These are phyloP conservation scores for Purshia tridentata DNA, from an alignment of 306 rosid species.

Conservation along the genomic window DNA sequence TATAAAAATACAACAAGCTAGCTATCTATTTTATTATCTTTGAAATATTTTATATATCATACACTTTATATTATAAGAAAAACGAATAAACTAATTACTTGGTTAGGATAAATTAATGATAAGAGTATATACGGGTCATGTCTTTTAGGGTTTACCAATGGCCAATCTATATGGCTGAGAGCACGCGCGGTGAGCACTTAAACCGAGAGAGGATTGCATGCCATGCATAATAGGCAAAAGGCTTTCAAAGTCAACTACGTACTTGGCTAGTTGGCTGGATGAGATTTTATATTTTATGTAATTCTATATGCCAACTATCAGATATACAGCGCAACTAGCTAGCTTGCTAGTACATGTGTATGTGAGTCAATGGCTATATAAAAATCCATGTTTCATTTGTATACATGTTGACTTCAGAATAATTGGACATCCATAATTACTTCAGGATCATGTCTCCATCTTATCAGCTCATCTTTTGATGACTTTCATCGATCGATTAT, in stretches of 20 bases:
- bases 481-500: not conserved
- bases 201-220: no score
- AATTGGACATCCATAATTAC: not conserved
- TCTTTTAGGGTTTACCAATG: no score
- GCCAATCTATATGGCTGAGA: no score
- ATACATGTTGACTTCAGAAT: not conserved
- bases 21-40: no score
- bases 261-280: not conserved
- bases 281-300: not conserved
- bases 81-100: no score
- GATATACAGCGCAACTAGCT: not conserved
- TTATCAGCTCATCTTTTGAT: not conserved
- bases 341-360: not conserved
- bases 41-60: no score
- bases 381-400: not conserved
- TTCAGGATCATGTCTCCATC: not conserved
- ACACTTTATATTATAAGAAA: no score
- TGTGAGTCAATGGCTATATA: not conserved
- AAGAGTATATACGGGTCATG: no score
- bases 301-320: not conserved
- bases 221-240: not conserved
- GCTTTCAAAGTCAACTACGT: not conserved
- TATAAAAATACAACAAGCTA: no score
- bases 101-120: no score
- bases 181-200: no score